A percentile compares a stretch with the other conserved stretches of the same genome.
phyloP scores from a whole-genome alignment of 2,329 filamentous ascomycete genomes.

The Zelopaecilomyces penicillatus region DNA sequence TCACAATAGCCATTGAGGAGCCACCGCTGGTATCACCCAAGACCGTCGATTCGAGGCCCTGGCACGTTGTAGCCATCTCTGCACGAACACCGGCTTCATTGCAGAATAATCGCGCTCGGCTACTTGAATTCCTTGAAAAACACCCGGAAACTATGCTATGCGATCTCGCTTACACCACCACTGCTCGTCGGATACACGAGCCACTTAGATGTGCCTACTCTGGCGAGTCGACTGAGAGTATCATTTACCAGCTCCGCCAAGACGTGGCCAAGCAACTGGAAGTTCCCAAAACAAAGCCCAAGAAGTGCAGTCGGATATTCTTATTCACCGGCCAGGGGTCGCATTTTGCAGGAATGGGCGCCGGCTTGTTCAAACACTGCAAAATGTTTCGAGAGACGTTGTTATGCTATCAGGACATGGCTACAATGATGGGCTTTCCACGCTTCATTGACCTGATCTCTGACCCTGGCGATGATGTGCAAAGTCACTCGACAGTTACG shows the following conservation, averaged over 20 bases:
- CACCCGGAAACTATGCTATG: slow-evolving; percentile 44
- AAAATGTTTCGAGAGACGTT: background rate
- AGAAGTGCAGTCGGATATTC: background rate
- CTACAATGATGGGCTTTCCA: background rate
- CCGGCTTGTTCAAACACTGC: background rate
- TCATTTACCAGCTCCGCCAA: background rate
- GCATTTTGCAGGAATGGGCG: slow-evolving; percentile 21
- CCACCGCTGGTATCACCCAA: background rate
- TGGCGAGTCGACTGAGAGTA: background rate
- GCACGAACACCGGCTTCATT: background rate
- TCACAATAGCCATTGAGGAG: background rate
- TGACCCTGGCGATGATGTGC: background rate
- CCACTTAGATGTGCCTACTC: background rate
- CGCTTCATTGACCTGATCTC: background rate
- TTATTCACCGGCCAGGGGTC: slow-evolving; percentile 38
- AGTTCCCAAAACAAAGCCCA: background rate
- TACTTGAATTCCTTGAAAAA: background rate
- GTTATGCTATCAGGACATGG: background rate
- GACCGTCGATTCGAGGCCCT: background rate
- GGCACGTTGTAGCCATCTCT: background rate
- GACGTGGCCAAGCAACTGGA: too few relatives aligned
- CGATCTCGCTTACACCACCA: slow-evolving; percentile 41
- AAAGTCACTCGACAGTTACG: background rate
- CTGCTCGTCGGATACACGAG: slow-evolving; percentile 17
- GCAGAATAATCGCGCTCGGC: background rate